Evolutionary conservation across 1,284 basidiomycete species (phyloP), one percentile per base, ranked within the genome.

Genomic region (Rhodotorula sp.): DNA sequence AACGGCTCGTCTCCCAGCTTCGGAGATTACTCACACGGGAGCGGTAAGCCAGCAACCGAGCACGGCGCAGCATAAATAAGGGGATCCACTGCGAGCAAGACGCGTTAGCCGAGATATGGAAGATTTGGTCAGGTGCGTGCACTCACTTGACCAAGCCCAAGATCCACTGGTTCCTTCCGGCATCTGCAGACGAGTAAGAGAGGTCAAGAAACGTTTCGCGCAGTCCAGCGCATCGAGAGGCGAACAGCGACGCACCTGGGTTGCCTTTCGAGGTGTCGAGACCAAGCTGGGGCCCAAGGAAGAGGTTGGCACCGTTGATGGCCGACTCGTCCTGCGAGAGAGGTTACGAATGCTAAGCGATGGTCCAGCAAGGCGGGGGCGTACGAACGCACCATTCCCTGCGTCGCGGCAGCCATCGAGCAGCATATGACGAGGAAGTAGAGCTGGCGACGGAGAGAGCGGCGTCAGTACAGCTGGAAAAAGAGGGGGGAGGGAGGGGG

Each of bases 1-100:
- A n/a, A n/a, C n/a, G n/a, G n/a, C n/a, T n/a, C n/a, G n/a, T n/a
- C n/a, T n/a, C n/a, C n/a, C n/a, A n/a, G n/a, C n/a, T n/a, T n/a
- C n/a, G n/a, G n/a, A n/a, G n/a, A n/a, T n/a, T n/a, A n/a, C n/a
- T n/a, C n/a, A 80, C 58, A 81, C 70, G 1, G 80, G 80, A n/a
- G 75, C 66, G 2, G 79, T 78, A 17, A 81, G 74, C 80, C 80
- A 81, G 74, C 78, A 79, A 2, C 77, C 78, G 20, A 79, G 52
- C 22, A 78, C 66, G 29, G 77, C 80, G 70, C 76, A 76, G 54
- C 62, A 66, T 9, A 80, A 67, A 76, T 81, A 81, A 5, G 70
- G 67, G 7, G 68, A 30, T 15, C 57, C 64, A 22, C n/a, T n/a
- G n/a, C n/a, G n/a, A n/a, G n/a, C n/a, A n/a, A n/a, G n/a, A n/a